Evolutionary conservation across 306 rosid species (phyloP).

Genomic region (Rosa persica): DNA sequence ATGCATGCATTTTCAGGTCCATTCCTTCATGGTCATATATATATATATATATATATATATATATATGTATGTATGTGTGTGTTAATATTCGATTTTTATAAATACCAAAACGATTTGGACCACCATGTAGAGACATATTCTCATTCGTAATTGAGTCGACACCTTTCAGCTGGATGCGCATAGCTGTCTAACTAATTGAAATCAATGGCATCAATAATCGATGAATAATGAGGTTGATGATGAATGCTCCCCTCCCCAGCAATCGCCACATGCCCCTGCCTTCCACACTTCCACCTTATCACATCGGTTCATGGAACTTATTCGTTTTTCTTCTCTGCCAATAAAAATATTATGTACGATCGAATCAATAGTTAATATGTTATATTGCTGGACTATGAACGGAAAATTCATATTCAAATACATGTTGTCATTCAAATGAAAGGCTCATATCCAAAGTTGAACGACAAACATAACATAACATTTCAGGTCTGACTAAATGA

Average conservation of each 20-base stretch:
- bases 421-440: too few relatives aligned
- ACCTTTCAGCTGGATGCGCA: conserved; percentile 12
- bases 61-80: too few relatives aligned
- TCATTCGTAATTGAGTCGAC: conserved; percentile 4
- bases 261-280: conserved; percentile 46
- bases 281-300: conserved; percentile 45
- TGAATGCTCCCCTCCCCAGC: conserved; percentile 21
- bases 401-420: not conserved
- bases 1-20: not conserved
- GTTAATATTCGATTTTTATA: not conserved
- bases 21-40: not conserved
- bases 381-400: not conserved
- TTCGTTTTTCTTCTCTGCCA: conserved; percentile 25
- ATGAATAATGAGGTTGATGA: conserved; percentile 20
- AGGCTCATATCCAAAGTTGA: not conserved
- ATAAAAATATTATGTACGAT: not conserved
- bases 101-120: not conserved
- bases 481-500: not conserved
- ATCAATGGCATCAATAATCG: conserved; percentile 21
- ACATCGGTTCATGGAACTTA: conserved; percentile 33
- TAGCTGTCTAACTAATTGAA: conserved; percentile 20
- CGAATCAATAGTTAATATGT: not conserved
- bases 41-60: too few relatives aligned
- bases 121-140: conserved; percentile 11
- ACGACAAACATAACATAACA: not conserved